Evolutionary conservation across 2,329 filamentous ascomycete species (phyloP), one percentile per base, ranked within the genome.

Genomic region (Penicillium glabrum): DNA sequence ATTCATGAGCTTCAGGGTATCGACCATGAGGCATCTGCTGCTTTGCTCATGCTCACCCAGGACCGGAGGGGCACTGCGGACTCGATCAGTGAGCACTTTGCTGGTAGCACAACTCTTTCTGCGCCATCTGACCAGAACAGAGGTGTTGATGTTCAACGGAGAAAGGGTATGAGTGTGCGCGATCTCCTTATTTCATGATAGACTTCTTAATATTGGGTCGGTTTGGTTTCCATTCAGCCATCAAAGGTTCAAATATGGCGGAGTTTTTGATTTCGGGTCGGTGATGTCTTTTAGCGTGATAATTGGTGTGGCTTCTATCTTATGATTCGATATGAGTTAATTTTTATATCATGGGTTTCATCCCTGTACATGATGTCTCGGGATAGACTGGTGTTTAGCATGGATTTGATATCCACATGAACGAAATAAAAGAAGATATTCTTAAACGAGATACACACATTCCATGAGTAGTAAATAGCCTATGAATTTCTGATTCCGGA

Each of bases 21-120:
- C 37, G 88, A 91, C 60, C 88, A 92, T 59, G 91, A 95, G 72
- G 93, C 91, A 1, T 95, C 91, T 8, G 88, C 91, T 13, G 93
- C 92, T 3, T 73, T 96, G 64, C 75, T 96, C 71, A 96, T 96
- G 92, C 79, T 97, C 57, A 96, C 93, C 63, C 86, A 82, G 53
- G 91, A 95, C 71, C 84, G 90, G 41, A 82, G 90, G 35, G 81
- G 80, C 37, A 78, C 75, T 5, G 66, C 70, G 1, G 66, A 72
- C 59, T 72, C 70, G 8, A 62, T 67, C 8, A 67, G 57, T 45
- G 70, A 69, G 33, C 63, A 63, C 10, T 63, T 67, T 26, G 13
- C 60, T 2, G 51, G 21, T 27, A 48, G 37, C 27, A 53, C 46
- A 29, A 44, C 27, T 21, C 21, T 54, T 46, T 49, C 46, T 24